Conservation (phyloP, 441 rosid genomes). For the Populus tomentosa region DNA sequence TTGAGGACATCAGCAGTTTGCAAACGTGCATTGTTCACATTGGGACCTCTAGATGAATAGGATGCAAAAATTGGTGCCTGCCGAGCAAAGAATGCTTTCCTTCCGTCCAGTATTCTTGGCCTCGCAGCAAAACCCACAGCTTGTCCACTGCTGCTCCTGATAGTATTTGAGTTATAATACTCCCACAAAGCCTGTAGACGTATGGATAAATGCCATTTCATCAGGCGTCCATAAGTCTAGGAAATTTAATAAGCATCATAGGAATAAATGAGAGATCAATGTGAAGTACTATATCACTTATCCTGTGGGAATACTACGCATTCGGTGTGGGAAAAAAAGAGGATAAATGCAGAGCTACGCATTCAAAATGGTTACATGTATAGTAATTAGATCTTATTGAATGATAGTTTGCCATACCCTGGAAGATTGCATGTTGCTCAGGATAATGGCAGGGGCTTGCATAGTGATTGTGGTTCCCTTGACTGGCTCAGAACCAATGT, state of each 20-base stretch:
- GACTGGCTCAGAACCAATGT: conserved; percentile 30
- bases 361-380: too few species aligned
- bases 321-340: too few species aligned
- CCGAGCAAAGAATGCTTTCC: conserved; percentile 52
- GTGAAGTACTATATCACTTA: background rate
- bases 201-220: conserved; percentile 9
- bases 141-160: conserved; percentile 34
- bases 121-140: conserved; percentile 52
- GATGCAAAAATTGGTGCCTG: conserved; percentile 79
- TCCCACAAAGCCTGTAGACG: conserved; percentile 36
- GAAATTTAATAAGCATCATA: background rate
- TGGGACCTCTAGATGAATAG: conserved; percentile 92
- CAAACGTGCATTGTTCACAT: conserved; percentile 62
- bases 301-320: too few species aligned
- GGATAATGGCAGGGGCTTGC: conserved; percentile 42
- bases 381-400: background rate
- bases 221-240: background rate
- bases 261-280: background rate
- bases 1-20: conserved; percentile 74
- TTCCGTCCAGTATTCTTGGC: conserved; percentile 71
- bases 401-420: conserved; percentile 20
- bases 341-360: too few species aligned
- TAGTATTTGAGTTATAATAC: conserved; percentile 40
- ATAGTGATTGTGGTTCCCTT: conserved; percentile 38
- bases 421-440: conserved; percentile 40